phyloP scores from a whole-genome alignment of 202 grass and related monocot species.

The Cymbopogon flexuosus region DNA sequence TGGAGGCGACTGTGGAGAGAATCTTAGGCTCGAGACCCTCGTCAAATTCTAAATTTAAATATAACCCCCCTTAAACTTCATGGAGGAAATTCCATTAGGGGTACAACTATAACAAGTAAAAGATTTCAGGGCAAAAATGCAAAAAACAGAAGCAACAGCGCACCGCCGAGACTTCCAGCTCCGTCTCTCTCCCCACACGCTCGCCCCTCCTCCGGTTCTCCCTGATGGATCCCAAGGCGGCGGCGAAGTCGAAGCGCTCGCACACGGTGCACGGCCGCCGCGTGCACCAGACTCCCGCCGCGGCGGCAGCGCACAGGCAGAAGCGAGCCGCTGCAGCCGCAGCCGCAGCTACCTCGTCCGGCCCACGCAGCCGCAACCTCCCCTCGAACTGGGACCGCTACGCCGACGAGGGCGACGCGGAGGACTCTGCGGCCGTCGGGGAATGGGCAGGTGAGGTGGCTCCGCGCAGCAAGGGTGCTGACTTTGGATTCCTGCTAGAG shows the following conservation, averaged over 20 bases:
- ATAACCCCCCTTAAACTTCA: fast-evolving
- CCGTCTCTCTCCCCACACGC: background rate
- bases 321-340: slow-evolving; percentile 27
- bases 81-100: background rate
- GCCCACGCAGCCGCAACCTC: slow-evolving; percentile 45
- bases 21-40: background rate
- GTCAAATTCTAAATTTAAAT: fast-evolving
- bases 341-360: slow-evolving; percentile 2
- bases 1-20: background rate
- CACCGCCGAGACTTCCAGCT: background rate
- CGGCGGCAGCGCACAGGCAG: slow-evolving; percentile 36
- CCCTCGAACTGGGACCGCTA: slow-evolving; percentile 82
- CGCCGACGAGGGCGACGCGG: slow-evolving; percentile 38
- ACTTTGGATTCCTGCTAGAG: slow-evolving; percentile 70
- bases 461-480: slow-evolving; percentile 73
- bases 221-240: slow-evolving; percentile 82
- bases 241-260: slow-evolving; percentile 77
- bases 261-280: slow-evolving; percentile 77
- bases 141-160: background rate
- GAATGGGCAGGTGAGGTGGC: slow-evolving; percentile 42
- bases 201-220: background rate
- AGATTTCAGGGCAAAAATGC: background rate
- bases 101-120: background rate
- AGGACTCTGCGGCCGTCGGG: background rate
- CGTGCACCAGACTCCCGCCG: slow-evolving; percentile 51